A percentile compares a stretch with the other conserved stretches of the same genome.
Evolutionary conservation across 768 basidiomycete genomes (phyloP).

Genomic region (Hypholoma fasciculare): DNA sequence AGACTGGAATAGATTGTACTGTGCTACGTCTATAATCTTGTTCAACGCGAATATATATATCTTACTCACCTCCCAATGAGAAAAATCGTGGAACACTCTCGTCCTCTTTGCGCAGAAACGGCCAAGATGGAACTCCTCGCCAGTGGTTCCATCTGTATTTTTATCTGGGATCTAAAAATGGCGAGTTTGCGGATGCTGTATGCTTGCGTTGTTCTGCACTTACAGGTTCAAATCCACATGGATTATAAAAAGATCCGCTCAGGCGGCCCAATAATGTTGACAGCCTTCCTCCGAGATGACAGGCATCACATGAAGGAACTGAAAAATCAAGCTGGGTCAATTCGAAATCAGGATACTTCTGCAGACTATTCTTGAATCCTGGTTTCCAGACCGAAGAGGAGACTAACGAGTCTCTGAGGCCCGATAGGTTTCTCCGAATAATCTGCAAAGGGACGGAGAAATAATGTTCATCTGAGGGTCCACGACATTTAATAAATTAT

Average conservation of each 20-base stretch:
- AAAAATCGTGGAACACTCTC: constrained; percentile 66
- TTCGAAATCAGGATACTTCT: constrained; percentile 66
- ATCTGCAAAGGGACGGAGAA: constrained; percentile 70
- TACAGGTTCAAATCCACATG: constrained; percentile 52
- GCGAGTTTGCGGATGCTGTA: background rate
- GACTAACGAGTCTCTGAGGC: constrained; percentile 73
- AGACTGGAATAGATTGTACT: constrained; percentile 67
- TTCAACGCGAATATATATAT: background rate
- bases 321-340: constrained; percentile 53
- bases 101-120: constrained; percentile 77
- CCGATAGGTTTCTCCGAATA: constrained; percentile 67
- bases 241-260: constrained; percentile 69
- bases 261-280: constrained; percentile 65
- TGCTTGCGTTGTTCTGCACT: background rate
- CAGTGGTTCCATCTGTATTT: constrained; percentile 15
- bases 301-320: constrained; percentile 77
- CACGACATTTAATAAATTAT: background rate
- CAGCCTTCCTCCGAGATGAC: constrained; percentile 69
- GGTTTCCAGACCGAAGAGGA: constrained; percentile 84
- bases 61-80: constrained; percentile 77
- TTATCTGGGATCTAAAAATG: background rate
- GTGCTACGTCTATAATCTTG: background rate
- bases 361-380: constrained; percentile 63
- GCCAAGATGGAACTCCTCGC: constrained; percentile 62
- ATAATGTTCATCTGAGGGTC: constrained; percentile 56